Percentiles rank a stretch among this genome's conserved stretches.
These are phyloP conservation scores for Candida stauntonica DNA, from an alignment of 805 yeast genomes.

Conservation along the genomic window DNA sequence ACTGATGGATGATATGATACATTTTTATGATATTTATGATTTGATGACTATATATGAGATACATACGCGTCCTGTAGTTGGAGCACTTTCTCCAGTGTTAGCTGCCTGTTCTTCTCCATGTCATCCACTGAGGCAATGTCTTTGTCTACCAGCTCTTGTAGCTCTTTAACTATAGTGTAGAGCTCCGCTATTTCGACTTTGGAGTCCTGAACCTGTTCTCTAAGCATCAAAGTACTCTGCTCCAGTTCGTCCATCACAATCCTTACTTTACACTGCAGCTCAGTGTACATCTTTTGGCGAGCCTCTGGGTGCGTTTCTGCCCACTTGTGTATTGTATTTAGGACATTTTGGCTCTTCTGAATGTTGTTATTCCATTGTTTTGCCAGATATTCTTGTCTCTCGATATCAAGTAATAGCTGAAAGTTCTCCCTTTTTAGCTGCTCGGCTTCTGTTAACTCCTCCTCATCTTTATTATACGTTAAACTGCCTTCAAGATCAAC, in stretches of 20 bases:
- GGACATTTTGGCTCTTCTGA: conserved; percentile 27
- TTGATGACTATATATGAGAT: not conserved
- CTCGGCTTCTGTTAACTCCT: conserved; percentile 11
- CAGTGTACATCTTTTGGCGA: not conserved
- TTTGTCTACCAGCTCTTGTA: conserved; percentile 4
- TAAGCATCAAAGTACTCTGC: conserved; percentile 1
- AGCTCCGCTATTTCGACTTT: conserved; percentile 1
- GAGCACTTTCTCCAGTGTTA: not conserved
- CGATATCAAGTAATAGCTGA: conserved; percentile 27
- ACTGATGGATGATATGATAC: too few species aligned
- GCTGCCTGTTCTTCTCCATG: conserved; percentile 1
- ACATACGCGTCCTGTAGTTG: conserved; percentile 5
- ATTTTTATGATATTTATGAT: too few species aligned
- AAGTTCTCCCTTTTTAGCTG: conserved; percentile 26
- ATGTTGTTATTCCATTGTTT: conserved; percentile 26
- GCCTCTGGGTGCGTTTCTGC: conserved; percentile 1
- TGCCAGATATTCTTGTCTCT: conserved; percentile 31
- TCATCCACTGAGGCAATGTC: conserved; percentile 1
- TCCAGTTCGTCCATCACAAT: conserved; percentile 1
- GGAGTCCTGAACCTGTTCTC: conserved; percentile 4
- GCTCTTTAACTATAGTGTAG: not conserved
- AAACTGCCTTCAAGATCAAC: conserved; percentile 13
- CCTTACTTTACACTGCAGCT: not conserved
- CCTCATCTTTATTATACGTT: conserved; percentile 8
- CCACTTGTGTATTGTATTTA: conserved; percentile 15